Percentiles rank a stretch among this genome's conserved stretches.
phyloP scores from a whole-genome alignment of 78 protist species.

The Chrysochromulina tobinii region DNA sequence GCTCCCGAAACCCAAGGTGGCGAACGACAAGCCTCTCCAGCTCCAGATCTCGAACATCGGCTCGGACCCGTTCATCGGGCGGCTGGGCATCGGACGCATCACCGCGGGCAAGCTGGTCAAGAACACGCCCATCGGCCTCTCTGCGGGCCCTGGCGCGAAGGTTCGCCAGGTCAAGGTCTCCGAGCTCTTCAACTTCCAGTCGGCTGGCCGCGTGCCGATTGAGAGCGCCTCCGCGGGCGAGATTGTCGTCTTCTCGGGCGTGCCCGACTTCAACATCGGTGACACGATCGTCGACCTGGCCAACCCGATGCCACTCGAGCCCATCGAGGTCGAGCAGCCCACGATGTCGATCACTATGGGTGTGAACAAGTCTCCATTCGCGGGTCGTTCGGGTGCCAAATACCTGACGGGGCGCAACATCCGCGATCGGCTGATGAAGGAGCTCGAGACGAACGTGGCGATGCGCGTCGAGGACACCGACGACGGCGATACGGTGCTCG shows the following conservation, averaged over 20 bases:
- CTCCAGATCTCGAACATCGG: slow-evolving; percentile 76
- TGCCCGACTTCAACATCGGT: slow-evolving; percentile 62
- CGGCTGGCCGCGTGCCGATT: neutral
- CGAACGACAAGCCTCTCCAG: slow-evolving; percentile 28
- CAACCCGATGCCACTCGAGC: slow-evolving; percentile 38
- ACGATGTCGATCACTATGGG: slow-evolving; percentile 74
- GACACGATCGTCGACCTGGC: slow-evolving; percentile 58
- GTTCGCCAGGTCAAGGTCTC: neutral
- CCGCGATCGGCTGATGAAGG: slow-evolving; percentile 71
- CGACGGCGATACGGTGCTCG: neutral
- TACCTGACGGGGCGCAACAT: slow-evolving; percentile 58
- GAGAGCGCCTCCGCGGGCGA: slow-evolving; percentile 86
- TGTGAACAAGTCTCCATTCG: slow-evolving; percentile 78
- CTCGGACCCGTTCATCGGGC: slow-evolving; percentile 71
- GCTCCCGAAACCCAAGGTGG: slow-evolving; percentile 45
- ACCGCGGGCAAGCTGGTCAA: no score
- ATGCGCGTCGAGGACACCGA: slow-evolving; percentile 46
- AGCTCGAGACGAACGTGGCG: slow-evolving; percentile 80
- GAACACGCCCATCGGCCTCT: no score
- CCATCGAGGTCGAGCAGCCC: slow-evolving; percentile 80
- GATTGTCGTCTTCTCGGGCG: slow-evolving; percentile 79
- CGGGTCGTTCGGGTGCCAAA: slow-evolving; percentile 44
- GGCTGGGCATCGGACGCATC: slow-evolving; percentile 17
- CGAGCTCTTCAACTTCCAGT: slow-evolving; percentile 11
- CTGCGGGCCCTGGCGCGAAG: neutral